These are phyloP conservation scores for Gillenia trifoliata DNA, from an alignment of 306 rosid species.

Conservation along the genomic window DNA sequence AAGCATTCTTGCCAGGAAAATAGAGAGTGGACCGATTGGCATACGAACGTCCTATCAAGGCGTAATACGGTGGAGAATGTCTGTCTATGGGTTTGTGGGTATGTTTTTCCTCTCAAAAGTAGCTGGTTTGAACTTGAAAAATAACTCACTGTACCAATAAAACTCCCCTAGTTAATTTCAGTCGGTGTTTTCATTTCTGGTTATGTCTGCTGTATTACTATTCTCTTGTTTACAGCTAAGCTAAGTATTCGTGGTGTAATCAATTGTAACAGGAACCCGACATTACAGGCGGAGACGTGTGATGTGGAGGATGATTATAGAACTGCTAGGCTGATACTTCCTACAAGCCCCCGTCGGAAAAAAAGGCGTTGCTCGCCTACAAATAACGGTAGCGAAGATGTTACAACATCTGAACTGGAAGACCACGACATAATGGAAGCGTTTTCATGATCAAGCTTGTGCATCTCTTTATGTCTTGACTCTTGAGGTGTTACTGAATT, in stretches of 20 bases:
- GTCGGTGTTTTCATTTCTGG: too few relatives aligned
- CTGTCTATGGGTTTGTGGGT: constrained; percentile 96
- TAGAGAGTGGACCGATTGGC: constrained; percentile 84
- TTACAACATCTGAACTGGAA: background rate
- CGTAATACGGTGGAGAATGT: constrained; percentile 89
- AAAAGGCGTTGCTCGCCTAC: background rate
- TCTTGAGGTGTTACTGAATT: background rate
- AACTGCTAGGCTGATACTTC: background rate
- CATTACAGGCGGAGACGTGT: background rate
- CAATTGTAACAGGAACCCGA: too few relatives aligned
- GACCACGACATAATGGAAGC: background rate
- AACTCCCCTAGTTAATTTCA: too few relatives aligned
- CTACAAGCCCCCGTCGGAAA: background rate
- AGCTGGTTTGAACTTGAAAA: background rate
- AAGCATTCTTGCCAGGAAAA: constrained; percentile 42
- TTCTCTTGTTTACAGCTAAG: too few relatives aligned
- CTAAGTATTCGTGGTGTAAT: too few relatives aligned
- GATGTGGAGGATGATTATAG: background rate
- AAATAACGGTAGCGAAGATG: background rate
- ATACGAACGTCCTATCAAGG: constrained; percentile 48
- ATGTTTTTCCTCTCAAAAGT: constrained; percentile 32
- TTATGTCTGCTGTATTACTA: too few relatives aligned
- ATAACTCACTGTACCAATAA: too few relatives aligned
- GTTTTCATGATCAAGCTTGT: background rate
- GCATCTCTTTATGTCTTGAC: background rate